Conservation (phyloP, 2,329 filamentous ascomycete species). For the Phyllosticta citriasiana region DNA sequence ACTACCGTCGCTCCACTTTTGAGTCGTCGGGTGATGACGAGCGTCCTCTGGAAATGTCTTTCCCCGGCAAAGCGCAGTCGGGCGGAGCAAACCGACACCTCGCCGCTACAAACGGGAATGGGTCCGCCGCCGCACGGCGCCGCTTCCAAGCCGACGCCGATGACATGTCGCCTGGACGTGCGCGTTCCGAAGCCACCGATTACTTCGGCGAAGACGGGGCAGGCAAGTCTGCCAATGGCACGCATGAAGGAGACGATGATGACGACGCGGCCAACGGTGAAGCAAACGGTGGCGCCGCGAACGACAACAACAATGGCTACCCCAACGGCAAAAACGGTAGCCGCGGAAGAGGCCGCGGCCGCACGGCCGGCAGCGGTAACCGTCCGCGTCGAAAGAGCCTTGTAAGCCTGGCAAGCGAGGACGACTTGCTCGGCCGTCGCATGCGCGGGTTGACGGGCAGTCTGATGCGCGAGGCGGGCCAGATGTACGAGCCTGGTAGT, state of each 20-base stretch:
- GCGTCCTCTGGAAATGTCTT: conserved; percentile 66
- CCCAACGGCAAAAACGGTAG: neutral
- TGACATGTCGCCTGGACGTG: neutral
- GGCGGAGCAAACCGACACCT: conserved; percentile 11
- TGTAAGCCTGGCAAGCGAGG: conserved; percentile 37
- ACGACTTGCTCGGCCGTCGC: conserved; percentile 37
- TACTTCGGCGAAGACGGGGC: conserved; percentile 1
- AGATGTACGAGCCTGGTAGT: conserved; percentile 7
- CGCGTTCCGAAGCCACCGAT: conserved; percentile 3
- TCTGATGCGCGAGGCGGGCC: conserved; percentile 21
- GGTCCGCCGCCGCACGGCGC: neutral
- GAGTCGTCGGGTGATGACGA: conserved; percentile 73
- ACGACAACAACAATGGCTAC: neutral
- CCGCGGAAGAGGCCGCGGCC: conserved; percentile 9
- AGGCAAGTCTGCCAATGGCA: neutral
- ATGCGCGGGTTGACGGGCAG: conserved; percentile 38
- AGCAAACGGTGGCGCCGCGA: neutral
- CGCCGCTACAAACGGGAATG: neutral
- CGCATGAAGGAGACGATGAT: conserved; percentile 1
- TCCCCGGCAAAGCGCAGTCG: conserved; percentile 14
- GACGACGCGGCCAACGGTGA: neutral
- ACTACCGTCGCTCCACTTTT: conserved; percentile 35
- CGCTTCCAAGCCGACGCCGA: neutral
- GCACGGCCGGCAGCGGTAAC: conserved; percentile 18
- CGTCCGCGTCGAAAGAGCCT: conserved; percentile 29